Evolutionary conservation across 2,329 filamentous ascomycete genomes (phyloP).

Genomic region (Myriosclerotinia scirpicola): DNA sequence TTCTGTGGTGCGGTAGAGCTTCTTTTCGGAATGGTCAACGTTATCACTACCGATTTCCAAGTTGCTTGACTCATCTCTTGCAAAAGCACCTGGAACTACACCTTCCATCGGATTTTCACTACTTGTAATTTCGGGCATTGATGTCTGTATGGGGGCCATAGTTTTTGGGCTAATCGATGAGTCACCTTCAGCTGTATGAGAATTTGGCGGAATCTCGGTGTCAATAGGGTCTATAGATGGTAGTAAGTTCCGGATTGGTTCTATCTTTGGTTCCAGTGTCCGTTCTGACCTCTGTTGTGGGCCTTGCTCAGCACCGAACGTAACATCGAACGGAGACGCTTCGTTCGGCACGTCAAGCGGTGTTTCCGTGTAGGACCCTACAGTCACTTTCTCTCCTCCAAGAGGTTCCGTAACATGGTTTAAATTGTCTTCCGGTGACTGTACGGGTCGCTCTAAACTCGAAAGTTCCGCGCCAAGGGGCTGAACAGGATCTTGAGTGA

Average conservation of each 20-base stretch:
- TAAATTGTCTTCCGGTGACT: too few species aligned
- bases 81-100: background rate
- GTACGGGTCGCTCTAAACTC: background rate
- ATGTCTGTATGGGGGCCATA: background rate
- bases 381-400: background rate
- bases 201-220: slow-evolving; percentile 14
- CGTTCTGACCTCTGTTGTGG: too few species aligned
- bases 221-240: background rate
- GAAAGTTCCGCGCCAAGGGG: background rate
- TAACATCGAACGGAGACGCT: background rate
- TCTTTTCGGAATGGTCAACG: background rate
- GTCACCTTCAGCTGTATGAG: slow-evolving; percentile 15
- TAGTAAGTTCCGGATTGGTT: background rate
- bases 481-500: background rate
- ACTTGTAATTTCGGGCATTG: slow-evolving; percentile 2
- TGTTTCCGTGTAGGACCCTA: too few species aligned
- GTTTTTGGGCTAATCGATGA: slow-evolving; percentile 15
- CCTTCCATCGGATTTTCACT: slow-evolving; percentile 13
- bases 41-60: background rate
- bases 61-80: background rate
- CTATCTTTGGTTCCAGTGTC: background rate
- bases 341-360: background rate
- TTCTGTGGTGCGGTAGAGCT: background rate
- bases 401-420: background rate
- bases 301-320: too few species aligned